phyloP scores from a whole-genome alignment of 805 yeast genomes.

The Phaffomyces thermotolerans region DNA sequence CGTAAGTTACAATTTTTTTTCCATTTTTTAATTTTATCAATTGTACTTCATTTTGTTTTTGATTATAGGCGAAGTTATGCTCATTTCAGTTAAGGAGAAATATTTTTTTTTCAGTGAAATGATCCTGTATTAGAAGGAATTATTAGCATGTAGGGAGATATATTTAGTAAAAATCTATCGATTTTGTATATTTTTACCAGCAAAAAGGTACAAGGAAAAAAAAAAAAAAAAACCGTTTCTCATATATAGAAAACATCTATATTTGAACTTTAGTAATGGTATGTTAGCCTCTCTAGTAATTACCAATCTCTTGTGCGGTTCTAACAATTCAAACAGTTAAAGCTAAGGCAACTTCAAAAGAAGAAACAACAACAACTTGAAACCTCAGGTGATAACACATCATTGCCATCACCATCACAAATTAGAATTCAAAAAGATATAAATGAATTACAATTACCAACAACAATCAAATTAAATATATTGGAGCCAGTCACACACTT shows the following conservation, averaged over 20 bases:
- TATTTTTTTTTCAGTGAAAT: no score
- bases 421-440: constrained; percentile 71
- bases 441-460: constrained; percentile 59
- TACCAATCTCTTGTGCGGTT: no score
- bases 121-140: neutral
- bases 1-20: constrained; percentile 18
- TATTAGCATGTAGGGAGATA: neutral
- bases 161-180: no score
- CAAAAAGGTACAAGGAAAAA: no score
- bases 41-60: no score
- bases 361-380: constrained; percentile 43
- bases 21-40: neutral
- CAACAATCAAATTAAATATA: constrained; percentile 43
- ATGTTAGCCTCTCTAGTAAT: neutral
- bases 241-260: no score
- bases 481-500: constrained; percentile 40
- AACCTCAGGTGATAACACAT: constrained; percentile 1
- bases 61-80: no score
- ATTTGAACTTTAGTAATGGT: neutral
- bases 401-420: constrained; percentile 47
- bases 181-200: no score
- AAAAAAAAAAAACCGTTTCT: neutral
- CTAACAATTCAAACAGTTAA: constrained; percentile 31
- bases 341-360: constrained; percentile 52
- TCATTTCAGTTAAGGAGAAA: no score